A percentile compares a stretch with the other conserved stretches of the same genome.
Conservation (phyloP, 768 basidiomycete species). For the Tylopilus plumbeoviolaceoides region DNA sequence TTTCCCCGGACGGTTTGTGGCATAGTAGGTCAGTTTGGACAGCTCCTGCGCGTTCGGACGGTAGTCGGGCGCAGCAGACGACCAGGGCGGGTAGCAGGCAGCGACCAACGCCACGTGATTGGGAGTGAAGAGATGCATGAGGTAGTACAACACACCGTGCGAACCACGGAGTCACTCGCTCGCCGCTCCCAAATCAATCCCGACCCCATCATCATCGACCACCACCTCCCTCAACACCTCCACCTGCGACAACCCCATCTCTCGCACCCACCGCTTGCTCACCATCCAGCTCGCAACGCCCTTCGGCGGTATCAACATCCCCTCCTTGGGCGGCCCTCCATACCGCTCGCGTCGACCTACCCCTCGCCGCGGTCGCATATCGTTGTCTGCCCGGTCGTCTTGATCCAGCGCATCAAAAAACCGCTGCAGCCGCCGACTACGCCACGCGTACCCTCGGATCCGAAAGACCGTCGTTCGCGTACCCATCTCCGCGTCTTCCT, state of each 20-base stretch:
- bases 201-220: constrained; percentile 42
- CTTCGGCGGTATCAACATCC: constrained; percentile 53
- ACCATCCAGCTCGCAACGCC: constrained; percentile 74
- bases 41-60: constrained; percentile 82
- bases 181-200: constrained; percentile 47
- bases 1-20: constrained; percentile 78
- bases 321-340: constrained; percentile 54
- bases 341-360: constrained; percentile 52
- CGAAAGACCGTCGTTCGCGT: constrained; percentile 39
- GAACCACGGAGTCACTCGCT: constrained; percentile 50
- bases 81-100: constrained; percentile 81
- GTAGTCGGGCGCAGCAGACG: constrained; percentile 74
- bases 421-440: constrained; percentile 57
- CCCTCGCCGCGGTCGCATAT: constrained; percentile 52
- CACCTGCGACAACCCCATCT: constrained; percentile 38
- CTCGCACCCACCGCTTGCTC: constrained; percentile 58
- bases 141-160: constrained; percentile 7
- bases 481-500: constrained; percentile 31
- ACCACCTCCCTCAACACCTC: constrained; percentile 48
- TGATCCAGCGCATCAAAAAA: constrained; percentile 63
- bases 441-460: constrained; percentile 61
- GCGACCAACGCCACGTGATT: constrained; percentile 81
- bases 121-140: constrained; percentile 63
- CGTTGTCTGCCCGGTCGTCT: constrained; percentile 44
- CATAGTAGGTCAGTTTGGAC: constrained; percentile 82